Conservation (phyloP, 768 basidiomycete species). For the Hypsizygus marmoreus region DNA sequence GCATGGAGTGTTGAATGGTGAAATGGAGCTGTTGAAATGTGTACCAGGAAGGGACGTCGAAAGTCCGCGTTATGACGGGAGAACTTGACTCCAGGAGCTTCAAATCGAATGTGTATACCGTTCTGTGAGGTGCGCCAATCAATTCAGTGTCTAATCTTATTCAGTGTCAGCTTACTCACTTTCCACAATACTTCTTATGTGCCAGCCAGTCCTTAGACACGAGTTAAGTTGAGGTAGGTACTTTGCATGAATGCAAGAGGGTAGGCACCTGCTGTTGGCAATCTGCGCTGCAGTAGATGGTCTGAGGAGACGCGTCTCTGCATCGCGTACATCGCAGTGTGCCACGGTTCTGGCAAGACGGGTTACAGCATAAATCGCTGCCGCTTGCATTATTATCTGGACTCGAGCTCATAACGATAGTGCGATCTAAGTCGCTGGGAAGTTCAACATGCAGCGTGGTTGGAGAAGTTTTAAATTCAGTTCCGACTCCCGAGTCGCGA, state of each 20-base stretch:
- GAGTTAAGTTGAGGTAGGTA: neutral
- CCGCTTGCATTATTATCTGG: neutral
- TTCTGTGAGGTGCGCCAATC: slow-evolving; percentile 1
- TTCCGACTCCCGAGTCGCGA: no score
- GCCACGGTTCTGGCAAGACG: neutral
- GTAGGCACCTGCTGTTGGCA: slow-evolving; percentile 8
- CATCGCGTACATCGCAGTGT: slow-evolving; percentile 9
- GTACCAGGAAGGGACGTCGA: slow-evolving; percentile 22
- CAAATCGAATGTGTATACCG: slow-evolving; percentile 21
- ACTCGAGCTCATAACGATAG: no score
- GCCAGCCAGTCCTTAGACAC: slow-evolving; percentile 12
- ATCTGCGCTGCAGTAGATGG: slow-evolving; percentile 9
- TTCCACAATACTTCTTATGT: slow-evolving; percentile 18
- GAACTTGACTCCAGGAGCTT: slow-evolving; percentile 19
- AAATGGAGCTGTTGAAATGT: slow-evolving; percentile 22
- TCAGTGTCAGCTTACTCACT: slow-evolving; percentile 9
- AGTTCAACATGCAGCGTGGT: no score
- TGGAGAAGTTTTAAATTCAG: no score
- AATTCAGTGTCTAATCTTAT: neutral
- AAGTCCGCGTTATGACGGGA: slow-evolving; percentile 20
- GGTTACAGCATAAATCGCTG: neutral
- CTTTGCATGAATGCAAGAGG: neutral
- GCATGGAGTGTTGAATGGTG: slow-evolving; percentile 21
- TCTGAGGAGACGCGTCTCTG: slow-evolving; percentile 6
- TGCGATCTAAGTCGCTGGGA: no score